These are phyloP conservation scores for Eimeria maxima DNA, from an alignment of 169 alveolate genomes.

Conservation along the genomic window DNA sequence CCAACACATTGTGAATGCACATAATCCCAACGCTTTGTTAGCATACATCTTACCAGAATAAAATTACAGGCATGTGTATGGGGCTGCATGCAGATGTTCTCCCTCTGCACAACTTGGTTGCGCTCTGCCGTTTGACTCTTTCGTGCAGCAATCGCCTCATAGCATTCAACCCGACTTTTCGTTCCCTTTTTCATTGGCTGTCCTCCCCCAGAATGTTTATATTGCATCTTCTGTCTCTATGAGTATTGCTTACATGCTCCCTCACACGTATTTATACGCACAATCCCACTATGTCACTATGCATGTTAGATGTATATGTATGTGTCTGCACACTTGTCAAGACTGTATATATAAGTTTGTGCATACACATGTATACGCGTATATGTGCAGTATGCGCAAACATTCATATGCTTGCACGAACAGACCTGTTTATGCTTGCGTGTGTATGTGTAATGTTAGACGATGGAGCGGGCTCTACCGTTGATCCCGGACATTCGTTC, in stretches of 20 bases:
- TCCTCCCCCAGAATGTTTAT: not conserved
- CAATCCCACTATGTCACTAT: no score
- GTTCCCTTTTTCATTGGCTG: not conserved
- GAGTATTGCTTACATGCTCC: not conserved
- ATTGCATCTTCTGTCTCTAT: not conserved
- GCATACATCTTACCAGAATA: no score
- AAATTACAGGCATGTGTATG: not conserved
- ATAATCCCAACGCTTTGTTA: not conserved
- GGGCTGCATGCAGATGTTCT: not conserved
- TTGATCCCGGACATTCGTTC: constrained; percentile 37
- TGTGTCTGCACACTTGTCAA: not conserved
- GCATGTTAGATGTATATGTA: not conserved
- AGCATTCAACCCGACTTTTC: not conserved
- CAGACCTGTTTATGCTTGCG: not conserved
- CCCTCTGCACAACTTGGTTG: not conserved
- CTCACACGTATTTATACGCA: not conserved
- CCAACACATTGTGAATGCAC: no score
- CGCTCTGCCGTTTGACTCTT: not conserved
- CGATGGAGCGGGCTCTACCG: constrained; percentile 48
- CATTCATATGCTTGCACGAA: not conserved
- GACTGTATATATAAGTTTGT: not conserved
- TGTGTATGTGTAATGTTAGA: constrained; percentile 7
- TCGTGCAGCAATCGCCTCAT: not conserved
- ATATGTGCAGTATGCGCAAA: not conserved
- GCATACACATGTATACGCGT: no score